A percentile compares a stretch with the other conserved stretches of the same genome.
Evolutionary conservation across 306 rosid species (phyloP).

Genomic region (Prunus armeniaca): DNA sequence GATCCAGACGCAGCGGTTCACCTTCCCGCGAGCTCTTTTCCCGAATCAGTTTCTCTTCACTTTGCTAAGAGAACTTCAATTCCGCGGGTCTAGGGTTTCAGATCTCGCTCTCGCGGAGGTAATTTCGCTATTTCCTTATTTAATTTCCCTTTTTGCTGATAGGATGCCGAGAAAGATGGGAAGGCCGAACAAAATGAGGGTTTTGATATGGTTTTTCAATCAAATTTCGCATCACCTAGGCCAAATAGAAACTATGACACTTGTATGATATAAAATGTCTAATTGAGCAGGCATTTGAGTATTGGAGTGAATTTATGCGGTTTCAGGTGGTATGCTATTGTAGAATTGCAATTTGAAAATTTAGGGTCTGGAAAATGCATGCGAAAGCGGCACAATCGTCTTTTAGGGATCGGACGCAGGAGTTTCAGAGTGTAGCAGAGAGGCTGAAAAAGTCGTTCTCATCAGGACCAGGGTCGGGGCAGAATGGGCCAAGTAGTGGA

Average conservation of each 20-base stretch:
- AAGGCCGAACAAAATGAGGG: not conserved
- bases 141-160: not conserved
- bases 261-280: not conserved
- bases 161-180: not conserved
- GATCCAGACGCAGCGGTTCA: slow-evolving; percentile 33
- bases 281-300: slow-evolving; percentile 3
- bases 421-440: slow-evolving; percentile 68
- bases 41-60: not conserved
- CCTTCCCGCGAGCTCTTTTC: not conserved
- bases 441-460: slow-evolving; percentile 67
- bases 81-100: slow-evolving; percentile 28
- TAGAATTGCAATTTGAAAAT: slow-evolving; percentile 28
- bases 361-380: slow-evolving; percentile 41
- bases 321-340: slow-evolving; percentile 34
- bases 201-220: not conserved
- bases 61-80: not conserved
- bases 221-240: not conserved
- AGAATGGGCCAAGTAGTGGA: slow-evolving; percentile 53
- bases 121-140: slow-evolving; percentile 1
- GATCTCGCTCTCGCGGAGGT: slow-evolving; percentile 47
- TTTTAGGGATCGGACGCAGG: slow-evolving; percentile 79
- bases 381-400: slow-evolving; percentile 67
- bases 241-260: not conserved
- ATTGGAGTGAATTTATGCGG: not conserved
- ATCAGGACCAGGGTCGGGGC: slow-evolving; percentile 37